Evolutionary conservation across 2,329 filamentous ascomycete genomes (phyloP).

Genomic region (Onygena corvina): DNA sequence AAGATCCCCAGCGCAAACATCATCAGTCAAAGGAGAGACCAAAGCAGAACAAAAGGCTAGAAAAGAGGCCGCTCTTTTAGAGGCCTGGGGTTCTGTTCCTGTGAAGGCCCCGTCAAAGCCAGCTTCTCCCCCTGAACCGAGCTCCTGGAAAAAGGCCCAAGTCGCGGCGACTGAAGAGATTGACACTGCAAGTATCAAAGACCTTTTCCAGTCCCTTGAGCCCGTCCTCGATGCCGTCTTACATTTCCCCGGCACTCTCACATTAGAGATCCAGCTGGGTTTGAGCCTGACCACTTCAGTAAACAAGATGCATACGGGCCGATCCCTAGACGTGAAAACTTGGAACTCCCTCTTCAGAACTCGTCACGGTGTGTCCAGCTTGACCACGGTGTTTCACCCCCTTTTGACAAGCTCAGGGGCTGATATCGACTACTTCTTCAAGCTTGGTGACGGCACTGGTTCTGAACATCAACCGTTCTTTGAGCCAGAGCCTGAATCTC

Average conservation of each 20-base stretch:
- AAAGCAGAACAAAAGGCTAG: constrained; percentile 17
- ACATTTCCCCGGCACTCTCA: constrained; percentile 26
- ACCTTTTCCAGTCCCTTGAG: constrained; percentile 22
- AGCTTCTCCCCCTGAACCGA: constrained; percentile 5
- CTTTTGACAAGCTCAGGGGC: constrained; percentile 30
- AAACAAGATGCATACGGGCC: constrained; percentile 18
- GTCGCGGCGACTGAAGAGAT: constrained; percentile 9
- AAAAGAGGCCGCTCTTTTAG: constrained; percentile 22
- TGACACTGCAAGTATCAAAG: constrained; percentile 14
- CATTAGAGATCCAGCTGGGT: constrained; percentile 29
- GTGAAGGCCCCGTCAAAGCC: neutral
- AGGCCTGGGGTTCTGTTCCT: constrained; percentile 20
- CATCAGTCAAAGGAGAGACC: constrained; percentile 13
- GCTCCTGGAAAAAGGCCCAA: constrained; percentile 13
- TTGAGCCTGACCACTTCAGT: constrained; percentile 24
- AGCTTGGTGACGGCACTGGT: constrained; percentile 21
- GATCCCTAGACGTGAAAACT: constrained; percentile 16
- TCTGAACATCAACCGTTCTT: neutral
- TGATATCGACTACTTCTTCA: constrained; percentile 31
- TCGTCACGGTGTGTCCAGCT: constrained; percentile 18
- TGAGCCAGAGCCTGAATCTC: neutral
- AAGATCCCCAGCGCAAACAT: constrained; percentile 15
- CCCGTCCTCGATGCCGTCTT: constrained; percentile 25
- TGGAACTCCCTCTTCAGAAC: constrained; percentile 28
- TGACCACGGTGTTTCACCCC: constrained; percentile 27